phyloP scores from a whole-genome alignment of 163 green algal species.

The Botryococcus braunii region DNA sequence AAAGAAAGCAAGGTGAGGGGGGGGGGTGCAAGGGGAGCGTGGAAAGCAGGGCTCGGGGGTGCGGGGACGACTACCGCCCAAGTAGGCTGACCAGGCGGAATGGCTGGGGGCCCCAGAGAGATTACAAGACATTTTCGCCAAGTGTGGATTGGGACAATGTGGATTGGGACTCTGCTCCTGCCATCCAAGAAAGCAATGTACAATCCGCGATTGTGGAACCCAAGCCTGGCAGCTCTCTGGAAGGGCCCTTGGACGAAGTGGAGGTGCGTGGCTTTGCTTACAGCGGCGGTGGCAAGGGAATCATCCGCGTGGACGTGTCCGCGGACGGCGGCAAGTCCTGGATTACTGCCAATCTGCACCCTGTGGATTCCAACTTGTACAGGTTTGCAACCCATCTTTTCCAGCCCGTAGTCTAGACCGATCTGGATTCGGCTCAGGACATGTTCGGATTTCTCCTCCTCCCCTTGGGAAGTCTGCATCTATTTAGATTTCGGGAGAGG shows the following conservation, averaged over 20 bases:
- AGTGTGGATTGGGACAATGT: slow-evolving; percentile 63
- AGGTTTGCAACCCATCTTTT: background rate
- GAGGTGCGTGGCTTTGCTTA: slow-evolving; percentile 46
- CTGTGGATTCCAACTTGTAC: background rate
- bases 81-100: too few species aligned
- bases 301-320: slow-evolving; percentile 79
- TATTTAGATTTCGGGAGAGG: background rate
- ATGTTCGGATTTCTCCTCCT: background rate
- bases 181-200: slow-evolving; percentile 63
- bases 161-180: slow-evolving; percentile 59
- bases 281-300: slow-evolving; percentile 59
- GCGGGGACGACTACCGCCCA: too few species aligned
- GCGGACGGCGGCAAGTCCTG: slow-evolving; percentile 67
- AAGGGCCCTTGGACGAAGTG: slow-evolving; percentile 16
- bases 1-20: too few species aligned
- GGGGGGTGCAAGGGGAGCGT: too few species aligned
- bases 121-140: slow-evolving; percentile 81
- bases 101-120: slow-evolving; percentile 45
- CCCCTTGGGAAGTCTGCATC: background rate
- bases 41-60: too few species aligned
- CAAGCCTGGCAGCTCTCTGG: slow-evolving; percentile 14
- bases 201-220: slow-evolving; percentile 65
- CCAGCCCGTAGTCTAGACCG: background rate
- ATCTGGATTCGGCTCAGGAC: background rate
- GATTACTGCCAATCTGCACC: slow-evolving; percentile 25